Percentiles rank a stretch among this genome's conserved stretches.
phyloP scores from a whole-genome alignment of 1,284 basidiomycete species.

The Ganoderma multipileum region DNA sequence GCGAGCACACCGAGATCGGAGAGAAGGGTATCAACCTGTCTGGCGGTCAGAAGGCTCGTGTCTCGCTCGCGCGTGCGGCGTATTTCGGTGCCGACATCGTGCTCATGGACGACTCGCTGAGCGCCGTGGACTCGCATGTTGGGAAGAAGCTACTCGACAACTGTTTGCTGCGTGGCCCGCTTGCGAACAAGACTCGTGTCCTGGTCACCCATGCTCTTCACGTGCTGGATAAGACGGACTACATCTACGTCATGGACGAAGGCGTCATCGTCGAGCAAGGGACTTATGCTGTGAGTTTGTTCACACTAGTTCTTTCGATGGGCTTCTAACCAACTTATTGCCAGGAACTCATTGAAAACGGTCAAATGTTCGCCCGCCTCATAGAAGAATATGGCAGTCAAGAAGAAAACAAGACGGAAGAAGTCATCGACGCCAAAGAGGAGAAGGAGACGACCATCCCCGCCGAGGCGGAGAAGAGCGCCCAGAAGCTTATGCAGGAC shows the following conservation, averaged over 20 bases:
- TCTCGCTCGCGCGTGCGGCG: conserved; percentile 82
- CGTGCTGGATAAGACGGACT: conserved; percentile 70
- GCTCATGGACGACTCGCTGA: conserved; percentile 75
- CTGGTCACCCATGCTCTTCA: conserved; percentile 81
- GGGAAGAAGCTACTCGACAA: conserved; percentile 68
- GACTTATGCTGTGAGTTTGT: conserved; percentile 55
- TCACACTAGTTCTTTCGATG: no score
- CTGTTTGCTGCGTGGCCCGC: conserved; percentile 63
- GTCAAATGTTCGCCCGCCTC: conserved; percentile 61
- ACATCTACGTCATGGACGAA: conserved; percentile 79
- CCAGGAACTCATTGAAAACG: conserved; percentile 58
- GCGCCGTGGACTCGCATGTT: conserved; percentile 77
- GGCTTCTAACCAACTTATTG: neutral
- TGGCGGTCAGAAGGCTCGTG: conserved; percentile 69
- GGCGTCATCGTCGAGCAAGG: conserved; percentile 71
- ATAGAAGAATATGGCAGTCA: conserved; percentile 67
- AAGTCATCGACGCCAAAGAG: conserved; percentile 31
- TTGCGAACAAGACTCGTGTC: conserved; percentile 71
- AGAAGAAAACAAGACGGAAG: conserved; percentile 37
- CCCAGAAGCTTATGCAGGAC: conserved; percentile 42
- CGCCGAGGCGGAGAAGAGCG: neutral
- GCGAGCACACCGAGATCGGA: conserved; percentile 82
- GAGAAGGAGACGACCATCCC: conserved; percentile 31
- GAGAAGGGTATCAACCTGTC: conserved; percentile 82
- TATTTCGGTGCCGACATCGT: conserved; percentile 81